Conservation (phyloP, 495 filamentous ascomycete genomes). For the Aspergillus haitiensis region DNA sequence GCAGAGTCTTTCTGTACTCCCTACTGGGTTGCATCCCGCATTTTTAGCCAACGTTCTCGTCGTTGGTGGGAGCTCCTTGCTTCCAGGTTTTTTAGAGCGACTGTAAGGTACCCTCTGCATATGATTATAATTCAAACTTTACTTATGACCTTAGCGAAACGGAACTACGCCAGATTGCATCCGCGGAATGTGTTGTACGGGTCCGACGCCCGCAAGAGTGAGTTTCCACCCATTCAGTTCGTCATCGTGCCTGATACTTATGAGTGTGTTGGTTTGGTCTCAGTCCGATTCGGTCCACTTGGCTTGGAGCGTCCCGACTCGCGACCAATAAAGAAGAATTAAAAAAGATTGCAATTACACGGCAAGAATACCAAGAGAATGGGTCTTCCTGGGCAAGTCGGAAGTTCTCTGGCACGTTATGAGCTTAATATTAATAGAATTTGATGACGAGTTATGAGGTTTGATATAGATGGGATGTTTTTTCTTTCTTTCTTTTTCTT, state of each 20-base stretch:
- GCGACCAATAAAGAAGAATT: conserved; percentile 65
- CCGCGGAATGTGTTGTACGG: conserved; percentile 73
- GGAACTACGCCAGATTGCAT: conserved; percentile 73
- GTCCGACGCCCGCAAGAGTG: conserved; percentile 67
- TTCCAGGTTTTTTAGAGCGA: conserved; percentile 80
- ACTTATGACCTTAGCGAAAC: conserved; percentile 49
- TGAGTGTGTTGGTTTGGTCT: conserved; percentile 4
- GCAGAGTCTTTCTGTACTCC: conserved; percentile 75
- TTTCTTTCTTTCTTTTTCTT: background rate
- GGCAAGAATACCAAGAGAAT: conserved; percentile 86
- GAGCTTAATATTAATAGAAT: conserved; percentile 4
- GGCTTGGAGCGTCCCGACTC: conserved; percentile 77
- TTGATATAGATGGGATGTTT: conserved; percentile 6
- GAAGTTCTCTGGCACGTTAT: conserved; percentile 60
- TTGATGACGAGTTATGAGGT: conserved; percentile 4
- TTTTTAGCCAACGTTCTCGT: conserved; percentile 86
- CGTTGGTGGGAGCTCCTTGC: conserved; percentile 79
- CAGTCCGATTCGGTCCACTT: conserved; percentile 75
- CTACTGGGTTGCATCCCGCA: conserved; percentile 71
- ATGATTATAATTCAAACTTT: background rate
- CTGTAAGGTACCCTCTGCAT: conserved; percentile 46
- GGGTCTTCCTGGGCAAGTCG: conserved; percentile 75
- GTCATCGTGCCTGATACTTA: conserved; percentile 4
- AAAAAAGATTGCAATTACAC: conserved; percentile 67
- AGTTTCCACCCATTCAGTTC: conserved; percentile 23